phyloP scores from a whole-genome alignment of 352 stramenopile genomes.

The Paralagenidium karlingii region DNA sequence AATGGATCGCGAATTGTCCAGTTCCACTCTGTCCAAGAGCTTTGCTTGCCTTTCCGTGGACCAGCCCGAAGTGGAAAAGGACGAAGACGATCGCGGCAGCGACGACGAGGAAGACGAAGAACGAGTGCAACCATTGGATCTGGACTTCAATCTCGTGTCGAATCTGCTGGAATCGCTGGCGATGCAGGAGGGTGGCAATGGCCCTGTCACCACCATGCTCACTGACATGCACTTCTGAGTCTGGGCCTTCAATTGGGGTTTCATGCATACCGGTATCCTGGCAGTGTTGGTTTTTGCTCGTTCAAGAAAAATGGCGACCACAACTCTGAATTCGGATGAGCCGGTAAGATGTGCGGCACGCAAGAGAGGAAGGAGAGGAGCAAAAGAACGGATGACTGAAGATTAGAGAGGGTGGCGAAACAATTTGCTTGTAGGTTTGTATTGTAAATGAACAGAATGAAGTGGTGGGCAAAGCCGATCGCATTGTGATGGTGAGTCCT shows the following conservation, averaged over 20 bases:
- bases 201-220: conserved; percentile 69
- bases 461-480: conserved; percentile 70
- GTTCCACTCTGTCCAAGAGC: too few relatives aligned
- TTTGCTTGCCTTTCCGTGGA: too few relatives aligned
- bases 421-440: conserved; percentile 36
- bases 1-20: conserved; percentile 11
- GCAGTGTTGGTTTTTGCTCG: too few relatives aligned
- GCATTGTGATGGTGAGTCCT: conserved; percentile 57
- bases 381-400: too few relatives aligned
- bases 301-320: too few relatives aligned
- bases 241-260: too few relatives aligned
- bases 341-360: too few relatives aligned
- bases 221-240: too few relatives aligned
- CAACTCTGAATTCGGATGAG: too few relatives aligned
- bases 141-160: conserved; percentile 75
- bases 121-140: conserved; percentile 35
- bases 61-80: conserved; percentile 8
- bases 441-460: conserved; percentile 77
- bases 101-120: conserved; percentile 15
- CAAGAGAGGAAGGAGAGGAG: too few relatives aligned
- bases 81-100: conserved; percentile 11
- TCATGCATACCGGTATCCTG: too few relatives aligned
- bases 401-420: too few relatives aligned
- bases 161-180: conserved; percentile 75
- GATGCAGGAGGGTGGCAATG: conserved; percentile 55